Conservation (phyloP, 2,329 filamentous ascomycete genomes). For the Cercospora zeina region DNA sequence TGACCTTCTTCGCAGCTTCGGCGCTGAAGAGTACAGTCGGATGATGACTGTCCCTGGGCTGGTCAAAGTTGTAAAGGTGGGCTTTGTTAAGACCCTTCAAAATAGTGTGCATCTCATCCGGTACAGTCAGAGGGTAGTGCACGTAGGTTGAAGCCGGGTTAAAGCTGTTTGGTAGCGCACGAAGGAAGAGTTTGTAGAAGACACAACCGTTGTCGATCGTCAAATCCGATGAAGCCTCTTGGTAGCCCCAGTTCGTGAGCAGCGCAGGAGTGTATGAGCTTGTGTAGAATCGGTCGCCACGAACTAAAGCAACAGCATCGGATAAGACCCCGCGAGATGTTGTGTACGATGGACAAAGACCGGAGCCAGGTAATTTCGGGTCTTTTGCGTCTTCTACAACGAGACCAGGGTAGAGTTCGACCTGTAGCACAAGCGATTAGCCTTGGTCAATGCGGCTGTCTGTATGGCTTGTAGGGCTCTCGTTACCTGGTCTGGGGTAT, state of each 20-base stretch:
- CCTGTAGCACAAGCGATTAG: slow-evolving; percentile 30
- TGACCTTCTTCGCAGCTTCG: slow-evolving; percentile 47
- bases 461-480: background rate
- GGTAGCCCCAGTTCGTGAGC: slow-evolving; percentile 49
- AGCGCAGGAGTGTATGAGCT: slow-evolving; percentile 41
- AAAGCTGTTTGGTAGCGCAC: slow-evolving; percentile 54
- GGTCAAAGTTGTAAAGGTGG: slow-evolving; percentile 46
- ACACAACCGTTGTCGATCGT: slow-evolving; percentile 52
- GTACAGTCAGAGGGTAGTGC: slow-evolving; percentile 53
- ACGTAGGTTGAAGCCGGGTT: slow-evolving; percentile 52
- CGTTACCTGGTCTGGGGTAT: slow-evolving; percentile 58
- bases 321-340: slow-evolving; percentile 59
- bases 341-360: slow-evolving; percentile 56
- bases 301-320: slow-evolving; percentile 61
- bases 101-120: slow-evolving; percentile 50
- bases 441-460: background rate
- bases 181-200: slow-evolving; percentile 55
- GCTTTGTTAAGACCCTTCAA: slow-evolving; percentile 45
- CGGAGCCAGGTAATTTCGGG: slow-evolving; percentile 54
- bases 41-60: slow-evolving; percentile 34
- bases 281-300: slow-evolving; percentile 62
- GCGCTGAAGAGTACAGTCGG: slow-evolving; percentile 50
- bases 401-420: slow-evolving; percentile 70
- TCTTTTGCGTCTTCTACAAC: slow-evolving; percentile 61
- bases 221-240: slow-evolving; percentile 50